A percentile compares a stretch with the other conserved stretches of the same genome.
phyloP scores from a whole-genome alignment of 768 basidiomycete genomes.

The Ramaria rubella region DNA sequence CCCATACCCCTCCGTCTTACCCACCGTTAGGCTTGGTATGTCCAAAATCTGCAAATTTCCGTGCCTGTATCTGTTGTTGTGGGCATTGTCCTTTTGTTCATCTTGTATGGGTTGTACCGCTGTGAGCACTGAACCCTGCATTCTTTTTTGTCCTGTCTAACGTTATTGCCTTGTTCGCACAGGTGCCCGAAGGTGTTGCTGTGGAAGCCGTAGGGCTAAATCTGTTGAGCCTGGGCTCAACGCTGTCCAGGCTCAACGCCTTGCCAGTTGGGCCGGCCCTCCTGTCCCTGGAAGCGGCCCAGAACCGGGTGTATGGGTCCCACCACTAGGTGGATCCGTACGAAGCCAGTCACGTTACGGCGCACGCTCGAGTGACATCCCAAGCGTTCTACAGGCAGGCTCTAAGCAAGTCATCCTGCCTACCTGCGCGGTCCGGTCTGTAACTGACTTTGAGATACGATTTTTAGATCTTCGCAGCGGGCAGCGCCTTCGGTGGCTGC shows the following conservation, averaged over 20 bases:
- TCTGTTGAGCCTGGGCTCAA: not conserved
- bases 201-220: not conserved
- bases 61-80: conserved; percentile 74
- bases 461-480: not conserved
- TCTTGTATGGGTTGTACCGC: conserved; percentile 43
- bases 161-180: not conserved
- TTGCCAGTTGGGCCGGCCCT: not conserved
- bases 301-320: not conserved
- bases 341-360: not conserved
- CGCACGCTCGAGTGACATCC: not conserved
- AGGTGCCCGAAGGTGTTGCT: not conserved
- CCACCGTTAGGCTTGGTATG: conserved; percentile 59
- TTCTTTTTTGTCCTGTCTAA: not conserved
- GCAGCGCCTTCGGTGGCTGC: too few species aligned
- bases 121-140: conserved; percentile 4
- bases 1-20: conserved; percentile 1
- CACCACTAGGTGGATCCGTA: not conserved
- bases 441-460: not conserved
- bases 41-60: conserved; percentile 67
- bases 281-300: not conserved
- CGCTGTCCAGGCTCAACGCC: conserved; percentile 7
- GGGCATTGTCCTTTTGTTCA: conserved; percentile 51
- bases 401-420: not conserved
- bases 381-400: not conserved
- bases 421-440: not conserved